phyloP scores from a whole-genome alignment of 305 asterid genomes.

The Fraxinus velutina region DNA sequence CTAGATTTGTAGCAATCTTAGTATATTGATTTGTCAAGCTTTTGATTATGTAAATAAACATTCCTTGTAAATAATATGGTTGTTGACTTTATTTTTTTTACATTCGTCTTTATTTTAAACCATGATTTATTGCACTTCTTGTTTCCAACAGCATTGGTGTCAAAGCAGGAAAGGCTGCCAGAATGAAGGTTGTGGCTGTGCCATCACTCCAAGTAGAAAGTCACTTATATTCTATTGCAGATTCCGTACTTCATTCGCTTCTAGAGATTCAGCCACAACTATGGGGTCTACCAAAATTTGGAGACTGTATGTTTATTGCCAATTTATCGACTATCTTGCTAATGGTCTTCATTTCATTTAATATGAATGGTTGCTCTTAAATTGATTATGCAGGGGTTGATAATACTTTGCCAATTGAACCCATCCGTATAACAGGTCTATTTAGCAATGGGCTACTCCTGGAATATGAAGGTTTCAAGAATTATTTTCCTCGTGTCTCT shows the following conservation, averaged over 20 bases:
- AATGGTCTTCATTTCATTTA: slow-evolving; percentile 7
- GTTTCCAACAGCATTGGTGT: slow-evolving; percentile 66
- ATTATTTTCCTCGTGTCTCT: not conserved
- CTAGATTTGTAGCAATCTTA: not conserved
- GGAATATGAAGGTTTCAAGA: slow-evolving; percentile 50
- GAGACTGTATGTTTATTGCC: slow-evolving; percentile 52
- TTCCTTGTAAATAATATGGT: not conserved
- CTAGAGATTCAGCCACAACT: slow-evolving; percentile 65
- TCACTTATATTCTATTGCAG: slow-evolving; percentile 61
- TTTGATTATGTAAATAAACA: not conserved
- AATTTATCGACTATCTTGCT: not conserved
- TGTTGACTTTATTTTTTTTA: not conserved
- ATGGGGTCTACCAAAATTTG: slow-evolving; percentile 90
- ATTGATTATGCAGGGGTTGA: slow-evolving; percentile 54
- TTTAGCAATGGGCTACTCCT: slow-evolving; percentile 52
- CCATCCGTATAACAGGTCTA: slow-evolving; percentile 49
- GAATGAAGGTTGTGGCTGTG: slow-evolving; percentile 83
- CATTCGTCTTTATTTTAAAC: not conserved
- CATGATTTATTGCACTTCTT: not conserved
- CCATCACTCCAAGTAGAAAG: slow-evolving; percentile 64
- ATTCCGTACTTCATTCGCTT: slow-evolving; percentile 63
- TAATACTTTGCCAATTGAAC: slow-evolving; percentile 62
- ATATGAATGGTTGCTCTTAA: slow-evolving; percentile 1
- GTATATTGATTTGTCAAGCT: not conserved
- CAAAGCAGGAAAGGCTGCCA: slow-evolving; percentile 86